phyloP scores from a whole-genome alignment of 2,329 filamentous ascomycete species.

The Pleomassaria siparia region DNA sequence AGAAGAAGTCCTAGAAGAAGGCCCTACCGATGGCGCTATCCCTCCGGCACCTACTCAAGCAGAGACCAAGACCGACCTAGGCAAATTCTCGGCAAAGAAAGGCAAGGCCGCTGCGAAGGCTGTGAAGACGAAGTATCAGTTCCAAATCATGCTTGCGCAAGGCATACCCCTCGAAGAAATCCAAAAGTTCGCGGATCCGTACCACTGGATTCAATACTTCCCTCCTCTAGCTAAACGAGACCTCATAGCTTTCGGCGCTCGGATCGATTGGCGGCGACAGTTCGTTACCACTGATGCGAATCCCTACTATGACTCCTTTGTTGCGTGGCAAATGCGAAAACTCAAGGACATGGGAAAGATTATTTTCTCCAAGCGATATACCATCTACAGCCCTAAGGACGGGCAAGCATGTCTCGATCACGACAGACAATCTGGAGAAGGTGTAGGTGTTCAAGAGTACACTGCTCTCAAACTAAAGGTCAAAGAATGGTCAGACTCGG shows the following conservation, averaged over 20 bases:
- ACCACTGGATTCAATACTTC: constrained; percentile 90
- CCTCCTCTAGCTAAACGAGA: constrained; percentile 79
- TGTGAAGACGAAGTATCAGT: constrained; percentile 93
- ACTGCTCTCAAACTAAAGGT: constrained; percentile 89
- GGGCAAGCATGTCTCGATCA: constrained; percentile 87
- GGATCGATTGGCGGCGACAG: constrained; percentile 90
- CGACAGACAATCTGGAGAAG: constrained; percentile 78
- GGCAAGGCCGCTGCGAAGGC: constrained; percentile 84
- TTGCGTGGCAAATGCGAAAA: constrained; percentile 95
- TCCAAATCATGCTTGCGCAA: constrained; percentile 89
- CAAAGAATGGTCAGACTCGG: constrained; percentile 81
- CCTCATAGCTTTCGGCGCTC: constrained; percentile 77
- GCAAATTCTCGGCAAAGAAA: constrained; percentile 82
- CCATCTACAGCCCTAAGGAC: constrained; percentile 85
- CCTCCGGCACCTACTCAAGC: constrained; percentile 63
- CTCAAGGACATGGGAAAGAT: constrained; percentile 89
- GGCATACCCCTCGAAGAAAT: constrained; percentile 88
- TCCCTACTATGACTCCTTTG: constrained; percentile 93
- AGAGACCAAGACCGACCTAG: constrained; percentile 73
- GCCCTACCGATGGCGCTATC: constrained; percentile 47
- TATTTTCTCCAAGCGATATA: constrained; percentile 90
- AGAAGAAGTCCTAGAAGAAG: constrained; percentile 46
- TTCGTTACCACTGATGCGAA: constrained; percentile 97
- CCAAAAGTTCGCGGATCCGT: constrained; percentile 87
- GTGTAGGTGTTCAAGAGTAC: constrained; percentile 86